Evolutionary conservation across 176 grass and related monocot genomes (phyloP), one percentile per base, ranked within the genome.

Genomic region (Luzula sylvatica): DNA sequence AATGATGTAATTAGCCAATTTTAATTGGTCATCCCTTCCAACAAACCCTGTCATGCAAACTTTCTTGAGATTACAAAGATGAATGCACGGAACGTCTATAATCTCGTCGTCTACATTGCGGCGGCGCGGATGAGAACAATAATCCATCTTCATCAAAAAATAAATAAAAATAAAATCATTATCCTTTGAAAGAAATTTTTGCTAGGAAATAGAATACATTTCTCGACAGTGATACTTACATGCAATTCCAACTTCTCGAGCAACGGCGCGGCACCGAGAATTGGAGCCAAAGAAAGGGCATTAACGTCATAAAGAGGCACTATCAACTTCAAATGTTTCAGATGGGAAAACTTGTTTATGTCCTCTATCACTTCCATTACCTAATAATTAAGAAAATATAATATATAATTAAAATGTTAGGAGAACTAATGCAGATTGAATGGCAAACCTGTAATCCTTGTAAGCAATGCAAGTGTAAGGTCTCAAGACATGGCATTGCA

Each of bases 1-100:
- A 14, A 35, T 29, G 24, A 67, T 66, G 62, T 66, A 66, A 6
- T 66, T 49, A 0, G 62, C 46, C 62, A 66, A 11, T 15, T 66
- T 43, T 13, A 66, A 3, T 39, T 48, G 39, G 16, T 38, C 26
- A 0, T 3, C 14, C 11, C 38, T 38, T 66, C 26, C 62, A 53
- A 40, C 3, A 3, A 66, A 26, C 2, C 62, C 62, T 15, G 46
- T 66, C 25, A 52, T 53, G 15, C 15, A 9, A 38, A 53, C 62
- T 5, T 20, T 53, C 62, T 53, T 66, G 1, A 53, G 62, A 26
- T 66, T 35, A 35, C 5, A 9, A 35, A 7, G 1, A 7, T 4
- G 30, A 35, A 9, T 7, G 1, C 42, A 9, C 22, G 46, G 26
- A 51, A 42, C n/a, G 15, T 0, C 2, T 23, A 11, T 23, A 38